These are phyloP conservation scores for Candida parachauliodes DNA, from an alignment of 805 yeast species.

Conservation along the genomic window DNA sequence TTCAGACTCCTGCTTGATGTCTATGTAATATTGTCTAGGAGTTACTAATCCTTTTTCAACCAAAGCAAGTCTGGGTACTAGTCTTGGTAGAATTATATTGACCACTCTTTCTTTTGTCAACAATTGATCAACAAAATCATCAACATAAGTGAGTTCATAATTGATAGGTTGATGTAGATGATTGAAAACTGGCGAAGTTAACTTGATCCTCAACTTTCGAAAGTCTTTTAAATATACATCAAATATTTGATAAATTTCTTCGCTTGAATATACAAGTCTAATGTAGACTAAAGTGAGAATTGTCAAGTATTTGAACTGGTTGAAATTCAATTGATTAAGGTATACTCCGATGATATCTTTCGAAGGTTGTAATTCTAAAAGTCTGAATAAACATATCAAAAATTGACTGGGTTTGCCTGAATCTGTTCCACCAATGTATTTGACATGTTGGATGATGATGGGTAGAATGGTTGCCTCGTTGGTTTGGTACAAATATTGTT, in stretches of 20 bases:
- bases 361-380: slow-evolving; percentile 73
- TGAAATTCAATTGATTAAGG: slow-evolving; percentile 50
- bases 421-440: slow-evolving; percentile 58
- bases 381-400: slow-evolving; percentile 69
- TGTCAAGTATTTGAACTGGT: slow-evolving; percentile 68
- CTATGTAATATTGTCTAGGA: slow-evolving; percentile 35
- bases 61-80: slow-evolving; percentile 39
- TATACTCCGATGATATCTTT: slow-evolving; percentile 52
- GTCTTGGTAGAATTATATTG: slow-evolving; percentile 70
- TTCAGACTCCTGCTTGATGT: slow-evolving; percentile 16
- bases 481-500: slow-evolving; percentile 37
- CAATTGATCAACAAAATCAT: slow-evolving; percentile 68
- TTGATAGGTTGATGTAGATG: slow-evolving; percentile 18
- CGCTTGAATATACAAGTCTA: slow-evolving; percentile 38
- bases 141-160: slow-evolving; percentile 51
- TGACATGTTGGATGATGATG: slow-evolving; percentile 28
- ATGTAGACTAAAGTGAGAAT: slow-evolving; percentile 67
- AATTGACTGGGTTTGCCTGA: slow-evolving; percentile 64
- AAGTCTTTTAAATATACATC: slow-evolving; percentile 62
- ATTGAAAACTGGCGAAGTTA: slow-evolving; percentile 25
- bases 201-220: slow-evolving; percentile 54
- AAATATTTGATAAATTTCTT: slow-evolving; percentile 45
- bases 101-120: slow-evolving; percentile 56
- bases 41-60: slow-evolving; percentile 41
- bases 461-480: slow-evolving; percentile 39